Evolutionary conservation across 23 red algal species (phyloP).

Genomic region (Chondrus crispus): DNA sequence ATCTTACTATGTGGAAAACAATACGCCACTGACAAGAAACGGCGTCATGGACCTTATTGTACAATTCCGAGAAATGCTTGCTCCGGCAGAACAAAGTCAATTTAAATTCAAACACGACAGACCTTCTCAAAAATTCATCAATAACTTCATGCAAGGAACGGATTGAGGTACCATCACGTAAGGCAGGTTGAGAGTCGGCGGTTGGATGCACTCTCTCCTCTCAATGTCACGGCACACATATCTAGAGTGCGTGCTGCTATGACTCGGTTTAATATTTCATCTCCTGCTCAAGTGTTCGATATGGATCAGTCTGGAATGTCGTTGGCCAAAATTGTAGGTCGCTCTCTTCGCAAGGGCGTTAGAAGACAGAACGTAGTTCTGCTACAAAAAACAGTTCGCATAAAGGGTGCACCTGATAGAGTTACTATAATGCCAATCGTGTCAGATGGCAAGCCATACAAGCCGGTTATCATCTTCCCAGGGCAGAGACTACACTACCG

Average conservation of each 20-base stretch:
- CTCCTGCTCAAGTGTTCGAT: not conserved
- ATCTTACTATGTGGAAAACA: not conserved
- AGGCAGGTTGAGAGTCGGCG: not conserved
- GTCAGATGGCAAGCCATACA: not conserved
- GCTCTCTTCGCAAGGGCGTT: not conserved
- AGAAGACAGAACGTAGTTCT: not conserved
- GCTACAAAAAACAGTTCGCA: not conserved
- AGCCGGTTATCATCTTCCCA: conserved; percentile 14
- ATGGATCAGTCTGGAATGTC: not conserved
- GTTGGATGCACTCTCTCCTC: not conserved
- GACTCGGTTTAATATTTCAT: not conserved
- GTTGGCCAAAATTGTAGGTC: not conserved
- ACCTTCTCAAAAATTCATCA: not conserved
- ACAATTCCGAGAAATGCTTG: not conserved
- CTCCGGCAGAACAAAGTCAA: not conserved
- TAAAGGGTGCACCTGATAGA: not conserved
- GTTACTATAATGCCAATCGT: conserved; percentile 14
- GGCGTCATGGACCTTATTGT: not conserved
- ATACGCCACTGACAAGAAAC: not conserved
- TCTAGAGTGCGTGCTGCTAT: not conserved
- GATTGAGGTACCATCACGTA: not conserved
- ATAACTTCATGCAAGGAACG: not conserved
- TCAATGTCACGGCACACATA: not conserved
- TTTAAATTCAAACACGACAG: not conserved
- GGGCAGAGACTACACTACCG: not conserved